Base-by-base conservation (phyloP, 1,284 basidiomycete species). In the Marasmius oreades region DNA sequence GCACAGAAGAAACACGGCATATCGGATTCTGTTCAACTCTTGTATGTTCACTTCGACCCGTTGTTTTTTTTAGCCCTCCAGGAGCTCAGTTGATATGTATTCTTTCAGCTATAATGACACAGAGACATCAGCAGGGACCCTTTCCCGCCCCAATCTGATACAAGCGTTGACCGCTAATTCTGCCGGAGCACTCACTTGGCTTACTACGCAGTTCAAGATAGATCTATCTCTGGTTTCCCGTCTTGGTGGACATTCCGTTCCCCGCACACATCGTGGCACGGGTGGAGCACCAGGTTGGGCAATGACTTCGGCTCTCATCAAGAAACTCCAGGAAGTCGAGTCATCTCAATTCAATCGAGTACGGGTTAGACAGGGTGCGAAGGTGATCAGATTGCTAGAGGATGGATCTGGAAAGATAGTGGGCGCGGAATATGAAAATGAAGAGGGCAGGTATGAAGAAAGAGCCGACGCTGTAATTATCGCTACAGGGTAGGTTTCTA, bases 121-220 rank as follows among this genome's bases (percentile, higher is more conserved):
- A 51, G 91, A 91, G 73, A 74, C 73, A 60, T 91, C 89, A 8
- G 88, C 85, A 47, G 88, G 88, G 46, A 88, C 92, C 8, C 84
- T 93, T 34, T 91, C 92, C 7, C 82, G 92, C 33, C 89, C 92
- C 64, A 86, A 92, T 67, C 82, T 95, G 57, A 94, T 95, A 73
- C 79, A 81, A 45, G 90, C 93, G 51, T 81, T 94, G 59, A 93
- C 92, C 22, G 84, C 88, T 58, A 83, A 84, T 62, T 93, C 91
- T 6, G 91, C 84, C 39, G 83, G 89, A 62, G 91, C 92, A 43
- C 89, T 94, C 69, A 84, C 90, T 73, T 94, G 92, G 90, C 79
- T 94, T 45, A 81, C 84, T 61, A 77, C 83, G 69, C 80, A 78
- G 68, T 91, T 91, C 72, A 76, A 74, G 53, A 84, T 94, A 57